Conservation (phyloP, 768 basidiomycete species). For the Glaciozyma martinii region DNA sequence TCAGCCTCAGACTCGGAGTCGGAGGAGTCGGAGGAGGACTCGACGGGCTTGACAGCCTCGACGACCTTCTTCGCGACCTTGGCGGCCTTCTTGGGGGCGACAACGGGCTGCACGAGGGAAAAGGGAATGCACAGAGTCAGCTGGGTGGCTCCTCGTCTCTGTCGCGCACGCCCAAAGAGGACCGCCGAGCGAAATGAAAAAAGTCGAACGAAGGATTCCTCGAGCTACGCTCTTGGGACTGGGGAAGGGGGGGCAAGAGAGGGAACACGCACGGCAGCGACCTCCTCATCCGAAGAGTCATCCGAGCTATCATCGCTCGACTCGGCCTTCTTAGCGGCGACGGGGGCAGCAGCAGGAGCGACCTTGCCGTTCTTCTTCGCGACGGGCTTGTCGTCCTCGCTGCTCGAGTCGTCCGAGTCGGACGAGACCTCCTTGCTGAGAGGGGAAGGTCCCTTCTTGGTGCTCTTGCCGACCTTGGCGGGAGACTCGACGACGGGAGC, state of each 20-base stretch:
- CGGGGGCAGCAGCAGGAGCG: conserved; percentile 19
- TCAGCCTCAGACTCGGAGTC: conserved; percentile 14
- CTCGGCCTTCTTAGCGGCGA: conserved; percentile 33
- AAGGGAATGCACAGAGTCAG: background rate
- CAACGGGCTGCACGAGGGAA: background rate
- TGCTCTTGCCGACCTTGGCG: conserved; percentile 16
- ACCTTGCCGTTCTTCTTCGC: conserved; percentile 34
- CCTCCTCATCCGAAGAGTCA: background rate
- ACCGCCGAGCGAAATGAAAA: too few species aligned
- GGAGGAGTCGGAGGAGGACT: conserved; percentile 35
- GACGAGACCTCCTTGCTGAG: conserved; percentile 21
- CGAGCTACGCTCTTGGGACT: background rate
- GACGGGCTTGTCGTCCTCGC: conserved; percentile 34
- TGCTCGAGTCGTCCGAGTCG: conserved; percentile 33
- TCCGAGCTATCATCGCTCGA: background rate
- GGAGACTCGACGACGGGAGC: conserved; percentile 20
- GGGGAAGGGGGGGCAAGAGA: background rate
- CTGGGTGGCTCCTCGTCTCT: too few species aligned
- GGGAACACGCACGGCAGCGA: background rate
- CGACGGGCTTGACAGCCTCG: conserved; percentile 21
- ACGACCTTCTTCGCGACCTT: conserved; percentile 29
- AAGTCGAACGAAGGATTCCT: too few species aligned
- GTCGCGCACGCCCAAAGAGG: too few species aligned
- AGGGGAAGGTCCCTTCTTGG: conserved; percentile 14
- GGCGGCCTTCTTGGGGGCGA: conserved; percentile 28